Evolutionary conservation across 2,329 filamentous ascomycete species (phyloP).

Genomic region (Apiospora sp.): DNA sequence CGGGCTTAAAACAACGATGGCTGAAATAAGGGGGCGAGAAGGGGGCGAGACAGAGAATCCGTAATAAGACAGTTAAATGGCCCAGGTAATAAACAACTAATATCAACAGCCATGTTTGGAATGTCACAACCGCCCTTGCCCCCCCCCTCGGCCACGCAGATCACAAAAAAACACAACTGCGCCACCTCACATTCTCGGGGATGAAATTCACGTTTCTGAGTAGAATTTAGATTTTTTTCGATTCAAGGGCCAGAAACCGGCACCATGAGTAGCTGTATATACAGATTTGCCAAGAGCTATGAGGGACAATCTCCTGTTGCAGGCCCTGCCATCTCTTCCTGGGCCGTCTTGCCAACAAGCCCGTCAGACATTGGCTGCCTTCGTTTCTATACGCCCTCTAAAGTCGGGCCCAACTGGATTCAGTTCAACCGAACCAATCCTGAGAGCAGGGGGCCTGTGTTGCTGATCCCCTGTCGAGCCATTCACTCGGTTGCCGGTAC

Average conservation of each 20-base stretch:
- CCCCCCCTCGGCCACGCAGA: not conserved
- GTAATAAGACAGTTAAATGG: constrained; percentile 6
- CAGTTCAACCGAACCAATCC: not conserved
- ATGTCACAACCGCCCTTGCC: not conserved
- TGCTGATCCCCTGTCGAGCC: not conserved
- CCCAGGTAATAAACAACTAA: not conserved
- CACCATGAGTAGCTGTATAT: constrained; percentile 16
- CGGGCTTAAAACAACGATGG: constrained; percentile 6
- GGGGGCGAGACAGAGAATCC: not conserved
- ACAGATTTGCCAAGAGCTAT: constrained; percentile 14
- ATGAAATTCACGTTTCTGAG: constrained; percentile 1
- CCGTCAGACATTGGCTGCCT: not conserved
- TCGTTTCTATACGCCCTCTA: constrained; percentile 16
- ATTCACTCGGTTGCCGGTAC: not conserved
- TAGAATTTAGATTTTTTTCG: constrained; percentile 22
- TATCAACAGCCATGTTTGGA: not conserved
- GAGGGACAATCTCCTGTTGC: constrained; percentile 16
- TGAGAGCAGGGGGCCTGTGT: not conserved
- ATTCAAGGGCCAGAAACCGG: constrained; percentile 22
- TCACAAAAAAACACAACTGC: not conserved
- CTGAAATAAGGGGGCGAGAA: not conserved
- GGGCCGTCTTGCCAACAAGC: constrained; percentile 5
- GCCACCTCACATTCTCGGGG: constrained; percentile 1
- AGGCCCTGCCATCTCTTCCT: constrained; percentile 15
- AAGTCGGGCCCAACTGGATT: not conserved